phyloP scores from a whole-genome alignment of 2,329 filamentous ascomycete species.

The Beauveria australis region DNA sequence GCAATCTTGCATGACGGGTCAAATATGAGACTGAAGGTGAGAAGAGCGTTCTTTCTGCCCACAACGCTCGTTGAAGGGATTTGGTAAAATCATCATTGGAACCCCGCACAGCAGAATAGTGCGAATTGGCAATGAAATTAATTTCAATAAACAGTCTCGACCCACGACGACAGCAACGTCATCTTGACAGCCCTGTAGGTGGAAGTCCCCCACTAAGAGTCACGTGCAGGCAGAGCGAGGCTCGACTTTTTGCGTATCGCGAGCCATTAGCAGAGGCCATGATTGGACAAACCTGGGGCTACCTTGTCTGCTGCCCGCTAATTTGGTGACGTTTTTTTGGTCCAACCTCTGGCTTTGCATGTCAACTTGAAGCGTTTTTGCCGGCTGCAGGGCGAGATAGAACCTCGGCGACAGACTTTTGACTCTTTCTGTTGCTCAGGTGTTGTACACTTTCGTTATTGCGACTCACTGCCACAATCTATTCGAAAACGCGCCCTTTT shows the following conservation, averaged over 20 bases:
- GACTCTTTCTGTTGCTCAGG: not conserved
- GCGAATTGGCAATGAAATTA: not conserved
- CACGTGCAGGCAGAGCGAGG: not conserved
- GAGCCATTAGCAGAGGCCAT: not conserved
- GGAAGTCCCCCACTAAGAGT: conserved; percentile 5
- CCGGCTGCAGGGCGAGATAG: not conserved
- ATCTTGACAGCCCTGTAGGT: not conserved
- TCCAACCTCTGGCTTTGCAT: not conserved
- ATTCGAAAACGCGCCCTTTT: not conserved
- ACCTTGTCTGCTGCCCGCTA: not conserved
- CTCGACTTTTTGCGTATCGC: conserved; percentile 4
- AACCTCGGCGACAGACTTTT: not conserved
- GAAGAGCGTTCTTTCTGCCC: not conserved
- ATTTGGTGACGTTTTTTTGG: not conserved
- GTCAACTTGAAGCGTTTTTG: not conserved
- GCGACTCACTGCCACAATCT: too few relatives aligned
- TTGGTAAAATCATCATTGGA: not conserved
- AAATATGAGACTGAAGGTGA: too few relatives aligned
- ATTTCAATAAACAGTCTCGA: not conserved
- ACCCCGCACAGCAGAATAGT: not conserved
- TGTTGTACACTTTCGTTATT: too few relatives aligned
- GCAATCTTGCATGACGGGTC: too few relatives aligned
- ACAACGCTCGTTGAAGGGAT: not conserved
- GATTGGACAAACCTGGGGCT: not conserved
- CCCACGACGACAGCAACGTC: not conserved